Evolutionary conservation across 768 basidiomycete genomes (phyloP), one percentile per base, ranked within the genome.

Genomic region (Hericium alpestre): DNA sequence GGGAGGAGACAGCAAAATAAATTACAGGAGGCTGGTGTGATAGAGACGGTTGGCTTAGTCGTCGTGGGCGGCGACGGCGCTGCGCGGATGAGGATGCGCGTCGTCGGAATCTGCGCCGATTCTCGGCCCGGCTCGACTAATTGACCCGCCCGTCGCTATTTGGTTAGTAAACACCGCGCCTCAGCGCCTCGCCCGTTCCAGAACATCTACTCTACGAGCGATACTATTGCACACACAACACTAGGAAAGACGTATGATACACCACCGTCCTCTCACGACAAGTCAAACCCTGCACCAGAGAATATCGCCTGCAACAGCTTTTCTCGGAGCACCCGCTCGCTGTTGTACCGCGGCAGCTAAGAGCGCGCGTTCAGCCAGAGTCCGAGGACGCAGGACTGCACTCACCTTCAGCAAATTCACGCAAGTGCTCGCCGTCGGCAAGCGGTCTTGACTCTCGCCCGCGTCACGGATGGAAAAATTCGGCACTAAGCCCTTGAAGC

Each of bases 211-310:
- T 32, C 32, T 32, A 32, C 6, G 9, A 32, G 25, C 25, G 25
- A 25, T 25, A 25, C 25, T 32, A 32, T 32, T 32, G 32, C 32
- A 32, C 9, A 32, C 8, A 32, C 32, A 32, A 32, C 32, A 32
- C 2, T 25, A 25, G 25, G 25, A 25, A 25, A 25, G 9, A 32
- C 9, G 8, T 32, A 32, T 32, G 8, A 32, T 32, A 32, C 32
- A 32, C 7, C 32, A 25, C 25, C 25, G 25, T 25, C 25, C 25
- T 25, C 7, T 60, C 55, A 96, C 10, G 93, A 96, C 52, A 97
- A 74, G 72, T 97, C 94, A 60, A 98, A 98, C 1, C 94, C 94
- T 4, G 93, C 90, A 43, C 85, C 86, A 0, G 91, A 83, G 47
- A 78, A 86, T 65, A 98, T 90, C 1, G 93, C 90, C 64, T 92